Base-by-base conservation (phyloP, 768 basidiomycete species). In the Candolleomyces eurysporus region DNA sequence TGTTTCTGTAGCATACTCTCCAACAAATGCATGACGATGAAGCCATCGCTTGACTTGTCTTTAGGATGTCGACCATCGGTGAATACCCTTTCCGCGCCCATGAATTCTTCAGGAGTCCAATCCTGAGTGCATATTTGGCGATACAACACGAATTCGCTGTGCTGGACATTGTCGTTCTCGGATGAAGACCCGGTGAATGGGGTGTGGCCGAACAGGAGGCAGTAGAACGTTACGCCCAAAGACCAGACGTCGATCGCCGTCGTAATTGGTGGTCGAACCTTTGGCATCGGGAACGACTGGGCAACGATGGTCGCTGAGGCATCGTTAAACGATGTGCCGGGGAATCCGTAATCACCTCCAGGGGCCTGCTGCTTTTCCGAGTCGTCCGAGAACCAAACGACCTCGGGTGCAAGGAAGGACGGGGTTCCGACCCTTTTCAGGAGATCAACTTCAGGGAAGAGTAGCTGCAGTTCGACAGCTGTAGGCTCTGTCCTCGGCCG, bases 201-300 rank as follows among this genome's bases (percentile, higher is more conserved):
- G 1, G 77, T 75, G 54, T 70, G 77, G 8, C 80, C 80, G 63
- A 82, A 82, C 17, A 82, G 69, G 45, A 80, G 67, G 62, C 80
- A 79, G 63, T 79, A 82, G 36, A 80, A 72, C n/a, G 79, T 79
- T 19, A 82, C 76, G 21, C 72, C 80, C 14, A 82, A 70, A 21
- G 79, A 76, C 80, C 80, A 82, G 16, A 80, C 66, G 61, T 82
- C 80, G 53, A 82, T 77, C 14, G 79, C 78, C 57, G 76, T 72
- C n/a, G 79, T 80, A 53, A 80, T 74, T 4, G 77, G 75, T 19
- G 78, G 79, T 55, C 76, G 69, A 65, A 63, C 56, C 45, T 62
- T 68, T 17, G 71, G 64, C 46, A 66, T 63, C 31, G 31, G 42
- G 40, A 59, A 58, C 5, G 64, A 63, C 50, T 63, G 63, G 31